Base-by-base conservation (phyloP, 2,329 filamentous ascomycete genomes). In the Mollisia scopiformis region DNA sequence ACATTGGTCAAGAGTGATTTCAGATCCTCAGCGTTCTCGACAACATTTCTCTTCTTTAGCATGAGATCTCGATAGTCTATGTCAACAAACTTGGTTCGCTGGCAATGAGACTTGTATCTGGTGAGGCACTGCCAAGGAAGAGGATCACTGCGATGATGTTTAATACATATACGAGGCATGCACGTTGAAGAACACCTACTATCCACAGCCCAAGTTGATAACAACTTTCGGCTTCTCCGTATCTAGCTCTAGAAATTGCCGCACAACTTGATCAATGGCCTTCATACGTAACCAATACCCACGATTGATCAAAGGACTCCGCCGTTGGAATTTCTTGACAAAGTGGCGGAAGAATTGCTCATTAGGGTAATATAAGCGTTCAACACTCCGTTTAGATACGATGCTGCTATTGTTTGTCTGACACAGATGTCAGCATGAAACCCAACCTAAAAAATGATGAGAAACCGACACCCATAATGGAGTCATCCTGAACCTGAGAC, bases 401-500 rank as follows among this genome's bases (percentile, higher is more conserved):
- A 97, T 97, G 71, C 91, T 96, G 76, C 91, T 94, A 73, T 88
- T 93, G 74, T 97, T 97, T 60, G 93, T 97, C 85, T 91, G 69
- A 37, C 33, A 46, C 52, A 57, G 51, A 25, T 33, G 47, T 37
- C 10, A 50, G 19, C 5, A 47, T 13, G 27, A 13, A 30, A 46
- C 37, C 46, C 6, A 3, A 46, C n/a, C 37, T 28, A 19, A 21
- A 41, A 54, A 37, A 50, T 57, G 23, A 43, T 21, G 31, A 19
- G 25, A 28, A 25, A 47, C 69, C 61, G 31, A 71, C 65, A 7
- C 67, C 68, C 67, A 72, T 71, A 25, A 73, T 71, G n/a, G 67
- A 70, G 51, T 84, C 80, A 74, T 87, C 84, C 62, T 75, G 73
- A 53, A 71, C 71, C 54, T 73, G 62, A 35, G 63, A 43, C 50